Evolutionary conservation across 164 flowering plant species (phyloP), one percentile per base, ranked within the genome.

Genomic region (Stephania cephalantha): DNA sequence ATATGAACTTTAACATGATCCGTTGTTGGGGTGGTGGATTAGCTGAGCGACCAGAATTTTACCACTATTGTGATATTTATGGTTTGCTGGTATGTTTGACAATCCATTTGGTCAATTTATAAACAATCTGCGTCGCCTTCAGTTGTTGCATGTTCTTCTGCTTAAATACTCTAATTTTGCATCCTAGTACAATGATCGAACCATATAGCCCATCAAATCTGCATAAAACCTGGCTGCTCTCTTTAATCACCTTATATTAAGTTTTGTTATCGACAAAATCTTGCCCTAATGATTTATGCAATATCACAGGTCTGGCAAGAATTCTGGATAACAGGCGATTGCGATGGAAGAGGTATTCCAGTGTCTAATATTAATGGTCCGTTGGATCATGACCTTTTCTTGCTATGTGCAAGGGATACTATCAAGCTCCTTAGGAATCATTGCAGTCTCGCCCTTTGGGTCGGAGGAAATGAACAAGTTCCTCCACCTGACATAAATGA

Each of bases 1-100:
- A 95, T 82, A 95, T 93, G 98, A 95, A 95, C 82, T 87, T 93
- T 42, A 95, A 95, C 82, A 93, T 95, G 99, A 82, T 95, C 69
- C 97, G 98, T 73, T 95, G 99, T 82, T 95, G 99, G 99, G 99
- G 90, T 79, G 99, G 99, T 42, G 99, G 98, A 73, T 68, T 95
- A 79, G 97, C 99, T 44, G 98, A 93, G 86, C 87, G 99, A 77
- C 99, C 98, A 48, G 98, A 95, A 65, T 95, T 95, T 79, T 95
- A 93, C 84, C 94, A 93, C 79, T 93, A 91, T 76, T 95, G 99
- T 84, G 99, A 95, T 81, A 75, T 90, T 46, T 91, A 93, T 81
- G 99, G 99, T 55, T 77, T 95, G 82, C 84, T 95, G 98, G 99
- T 95, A 82, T 88, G 87, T 69, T 78, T 58, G 30, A 22, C 58